phyloP scores from a whole-genome alignment of 345 rosid genomes.

The Eucalyptus pauciflora region DNA sequence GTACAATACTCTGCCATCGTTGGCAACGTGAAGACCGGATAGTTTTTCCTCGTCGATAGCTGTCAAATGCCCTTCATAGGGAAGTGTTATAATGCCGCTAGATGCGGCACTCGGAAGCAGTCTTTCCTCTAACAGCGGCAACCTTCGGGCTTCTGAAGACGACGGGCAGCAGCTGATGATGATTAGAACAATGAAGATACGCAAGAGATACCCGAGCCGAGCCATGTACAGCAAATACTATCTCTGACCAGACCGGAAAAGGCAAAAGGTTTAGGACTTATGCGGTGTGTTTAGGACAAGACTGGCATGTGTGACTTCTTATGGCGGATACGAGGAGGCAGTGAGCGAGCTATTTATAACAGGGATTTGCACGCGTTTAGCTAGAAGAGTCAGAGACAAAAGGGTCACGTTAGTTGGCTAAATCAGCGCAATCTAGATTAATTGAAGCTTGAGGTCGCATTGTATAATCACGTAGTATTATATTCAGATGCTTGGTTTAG shows the following conservation, averaged over 20 bases:
- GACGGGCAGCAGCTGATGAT: neutral
- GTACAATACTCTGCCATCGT: slow-evolving; percentile 3
- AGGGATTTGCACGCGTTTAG: neutral
- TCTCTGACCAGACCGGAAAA: neutral
- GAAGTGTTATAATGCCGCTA: slow-evolving; percentile 14
- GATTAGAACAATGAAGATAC: neutral
- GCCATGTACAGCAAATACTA: neutral
- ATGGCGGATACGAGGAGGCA: neutral
- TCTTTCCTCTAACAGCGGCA: neutral
- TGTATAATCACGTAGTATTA: neutral
- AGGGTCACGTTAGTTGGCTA: neutral
- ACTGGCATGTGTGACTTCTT: neutral
- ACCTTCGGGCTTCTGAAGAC: neutral
- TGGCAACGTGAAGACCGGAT: neutral
- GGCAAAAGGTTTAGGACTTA: neutral
- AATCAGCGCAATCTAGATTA: neutral
- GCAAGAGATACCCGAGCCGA: neutral
- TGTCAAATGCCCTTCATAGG: slow-evolving; percentile 15
- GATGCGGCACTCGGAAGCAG: slow-evolving; percentile 13
- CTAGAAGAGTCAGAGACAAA: neutral
- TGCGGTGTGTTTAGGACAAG: neutral
- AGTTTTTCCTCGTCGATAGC: neutral
- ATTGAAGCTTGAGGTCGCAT: neutral
- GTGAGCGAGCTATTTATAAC: neutral
- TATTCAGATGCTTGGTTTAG: neutral